Evolutionary conservation across 1,139 yeast species (phyloP).

Genomic region (Pneumocystis oryctolagi): DNA sequence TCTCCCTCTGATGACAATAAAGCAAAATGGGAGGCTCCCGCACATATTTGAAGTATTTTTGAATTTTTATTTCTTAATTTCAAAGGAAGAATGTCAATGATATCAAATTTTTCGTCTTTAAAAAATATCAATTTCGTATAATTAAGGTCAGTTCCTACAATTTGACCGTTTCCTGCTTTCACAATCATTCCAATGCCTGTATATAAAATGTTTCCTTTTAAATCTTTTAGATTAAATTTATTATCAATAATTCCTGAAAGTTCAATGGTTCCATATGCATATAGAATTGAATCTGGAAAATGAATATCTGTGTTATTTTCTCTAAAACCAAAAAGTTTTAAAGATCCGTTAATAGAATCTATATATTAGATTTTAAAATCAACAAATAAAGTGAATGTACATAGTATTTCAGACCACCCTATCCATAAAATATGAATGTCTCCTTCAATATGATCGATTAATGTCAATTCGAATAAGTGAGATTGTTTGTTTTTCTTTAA

Average conservation of each 20-base stretch:
- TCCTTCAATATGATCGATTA: neutral
- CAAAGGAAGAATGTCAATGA: neutral
- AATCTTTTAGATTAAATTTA: neutral
- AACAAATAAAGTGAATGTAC: neutral
- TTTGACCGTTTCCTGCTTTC: neutral
- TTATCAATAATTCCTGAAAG: neutral
- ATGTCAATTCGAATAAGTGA: neutral
- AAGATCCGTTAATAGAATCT: neutral
- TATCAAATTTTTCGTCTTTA: neutral
- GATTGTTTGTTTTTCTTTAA: neutral
- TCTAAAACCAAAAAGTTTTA: neutral
- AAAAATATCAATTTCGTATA: neutral
- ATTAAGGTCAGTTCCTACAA: neutral
- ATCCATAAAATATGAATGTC: neutral
- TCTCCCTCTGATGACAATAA: neutral
- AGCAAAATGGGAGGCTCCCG: neutral
- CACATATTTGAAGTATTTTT: neutral
- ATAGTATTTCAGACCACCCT: neutral
- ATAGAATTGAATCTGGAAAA: neutral
- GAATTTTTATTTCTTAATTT: neutral
- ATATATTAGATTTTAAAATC: neutral
- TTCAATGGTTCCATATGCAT: neutral
- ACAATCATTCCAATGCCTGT: neutral
- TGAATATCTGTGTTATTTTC: neutral
- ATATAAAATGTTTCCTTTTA: neutral